phyloP scores from a whole-genome alignment of 169 alveolate genomes.

The Neospora caninum region DNA sequence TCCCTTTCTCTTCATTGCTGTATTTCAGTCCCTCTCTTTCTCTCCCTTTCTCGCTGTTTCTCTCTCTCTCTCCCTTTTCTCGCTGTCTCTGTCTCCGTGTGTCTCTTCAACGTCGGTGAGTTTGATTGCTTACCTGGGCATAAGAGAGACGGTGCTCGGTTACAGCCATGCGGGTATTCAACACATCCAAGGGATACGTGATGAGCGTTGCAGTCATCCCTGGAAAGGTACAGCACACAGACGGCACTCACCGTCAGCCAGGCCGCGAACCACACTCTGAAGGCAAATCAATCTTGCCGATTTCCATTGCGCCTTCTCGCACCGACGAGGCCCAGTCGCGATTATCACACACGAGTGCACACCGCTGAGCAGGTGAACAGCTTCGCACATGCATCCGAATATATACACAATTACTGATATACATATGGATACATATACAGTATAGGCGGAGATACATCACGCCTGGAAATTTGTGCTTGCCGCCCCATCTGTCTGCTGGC shows the following conservation, averaged over 20 bases:
- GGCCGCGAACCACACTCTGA: no score
- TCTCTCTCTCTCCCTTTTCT: no score
- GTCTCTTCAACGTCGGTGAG: no score
- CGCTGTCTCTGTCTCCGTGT: background rate
- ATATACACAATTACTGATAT: background rate
- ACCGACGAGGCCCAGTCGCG: no score
- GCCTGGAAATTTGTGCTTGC: background rate
- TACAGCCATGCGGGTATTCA: slow-evolving; percentile 55
- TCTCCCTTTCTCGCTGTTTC: background rate
- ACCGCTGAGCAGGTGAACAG: no score
- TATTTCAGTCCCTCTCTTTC: background rate
- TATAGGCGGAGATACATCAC: background rate
- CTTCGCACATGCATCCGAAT: background rate
- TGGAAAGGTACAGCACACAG: background rate
- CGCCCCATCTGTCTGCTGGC: no score
- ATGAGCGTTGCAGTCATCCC: slow-evolving; percentile 42
- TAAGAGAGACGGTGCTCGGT: background rate
- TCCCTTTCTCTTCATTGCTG: no score
- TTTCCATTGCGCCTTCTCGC: no score
- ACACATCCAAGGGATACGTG: slow-evolving; percentile 56
- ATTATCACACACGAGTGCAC: no score
- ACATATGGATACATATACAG: background rate
- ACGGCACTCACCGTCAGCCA: no score
- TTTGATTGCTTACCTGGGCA: background rate
- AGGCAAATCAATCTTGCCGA: no score